Base-by-base conservation (phyloP, 768 basidiomycete species). In the Boletus bicolor region DNA sequence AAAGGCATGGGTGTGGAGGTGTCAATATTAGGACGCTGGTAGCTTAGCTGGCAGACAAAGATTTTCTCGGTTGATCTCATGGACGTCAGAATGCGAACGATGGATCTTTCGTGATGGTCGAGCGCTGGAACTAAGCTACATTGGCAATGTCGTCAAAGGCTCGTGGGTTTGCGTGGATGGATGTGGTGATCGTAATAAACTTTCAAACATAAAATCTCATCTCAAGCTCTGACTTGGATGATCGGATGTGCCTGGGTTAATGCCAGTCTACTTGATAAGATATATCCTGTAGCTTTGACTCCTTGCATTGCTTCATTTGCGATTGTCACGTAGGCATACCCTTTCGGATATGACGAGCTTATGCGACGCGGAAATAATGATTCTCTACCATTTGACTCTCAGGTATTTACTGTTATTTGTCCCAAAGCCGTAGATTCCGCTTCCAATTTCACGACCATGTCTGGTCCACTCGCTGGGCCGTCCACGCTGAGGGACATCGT, bases 401-500 rank as follows among this genome's bases (percentile, higher is more conserved):
- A 30, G n/a, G 10, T 47, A 12, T 51, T 51, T 39, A 19, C 12
- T 8, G 6, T 1, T 50, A 7, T 34, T 45, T 57, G 46, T 57
- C 28, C 37, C 4, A 26, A n/a, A 7, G 35, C 35, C 8, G n/a
- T 24, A 1, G 7, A 1, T 36, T 21, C 10, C 3, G 17, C 21
- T 51, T 21, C 3, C 17, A n/a, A 5, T 26, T 50, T 35, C n/a
- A 9, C 12, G 11, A 34, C 35, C 55, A 62, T 75, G 55, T 68
- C 76, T 41, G 80, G 77, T 67, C 80, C 82, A 36, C 77, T 86
- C 49, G 76, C 77, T 44, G 83, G 79, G 8, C 83, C 83, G 17
- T 85, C 83, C 43, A 59, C 76, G 17, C 77, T 86, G 55, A 78
- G 76, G 64, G 90, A 92, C 71, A 75, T 92, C 57, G 79, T 98